These are phyloP conservation scores for Torrubiella hemipterigena DNA, from an alignment of 2,329 filamentous ascomycete genomes.

Conservation along the genomic window DNA sequence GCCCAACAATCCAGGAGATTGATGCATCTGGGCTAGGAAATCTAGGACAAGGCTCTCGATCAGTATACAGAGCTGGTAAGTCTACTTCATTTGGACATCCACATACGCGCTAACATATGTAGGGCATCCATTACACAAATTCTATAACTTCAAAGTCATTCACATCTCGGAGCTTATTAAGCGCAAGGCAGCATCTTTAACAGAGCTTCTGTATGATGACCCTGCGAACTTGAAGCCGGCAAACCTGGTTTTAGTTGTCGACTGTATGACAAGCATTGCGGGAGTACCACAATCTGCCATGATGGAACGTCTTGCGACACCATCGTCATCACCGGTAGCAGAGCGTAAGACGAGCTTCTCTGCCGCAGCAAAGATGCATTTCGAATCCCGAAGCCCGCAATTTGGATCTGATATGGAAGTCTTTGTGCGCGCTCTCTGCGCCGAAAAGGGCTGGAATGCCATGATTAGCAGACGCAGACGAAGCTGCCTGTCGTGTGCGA, in stretches of 20 bases:
- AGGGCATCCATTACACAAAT: constrained; percentile 54
- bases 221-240: constrained; percentile 18
- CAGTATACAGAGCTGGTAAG: constrained; percentile 35
- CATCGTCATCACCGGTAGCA: constrained; percentile 14
- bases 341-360: constrained; percentile 25
- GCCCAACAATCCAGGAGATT: constrained; percentile 46
- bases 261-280: constrained; percentile 46
- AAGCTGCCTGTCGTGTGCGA: constrained; percentile 61
- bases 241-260: constrained; percentile 42
- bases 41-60: constrained; percentile 30
- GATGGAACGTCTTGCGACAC: constrained; percentile 20
- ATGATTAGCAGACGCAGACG: constrained; percentile 54
- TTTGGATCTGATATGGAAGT: constrained; percentile 58
- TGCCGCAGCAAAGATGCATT: constrained; percentile 39
- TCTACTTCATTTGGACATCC: not conserved
- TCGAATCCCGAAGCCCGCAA: constrained; percentile 43
- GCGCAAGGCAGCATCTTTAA: constrained; percentile 31
- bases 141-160: constrained; percentile 46
- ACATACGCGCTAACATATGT: constrained; percentile 8
- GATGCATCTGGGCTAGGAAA: constrained; percentile 35
- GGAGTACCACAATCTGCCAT: constrained; percentile 37
- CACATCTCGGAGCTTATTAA: constrained; percentile 45
- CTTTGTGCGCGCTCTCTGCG: constrained; percentile 59
- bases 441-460: constrained; percentile 63
- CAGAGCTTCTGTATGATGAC: constrained; percentile 29